Percentiles rank a stretch among this genome's conserved stretches.
Evolutionary conservation across 2,329 filamentous ascomycete genomes (phyloP).

Genomic region (Pyrenochaeta sp.): DNA sequence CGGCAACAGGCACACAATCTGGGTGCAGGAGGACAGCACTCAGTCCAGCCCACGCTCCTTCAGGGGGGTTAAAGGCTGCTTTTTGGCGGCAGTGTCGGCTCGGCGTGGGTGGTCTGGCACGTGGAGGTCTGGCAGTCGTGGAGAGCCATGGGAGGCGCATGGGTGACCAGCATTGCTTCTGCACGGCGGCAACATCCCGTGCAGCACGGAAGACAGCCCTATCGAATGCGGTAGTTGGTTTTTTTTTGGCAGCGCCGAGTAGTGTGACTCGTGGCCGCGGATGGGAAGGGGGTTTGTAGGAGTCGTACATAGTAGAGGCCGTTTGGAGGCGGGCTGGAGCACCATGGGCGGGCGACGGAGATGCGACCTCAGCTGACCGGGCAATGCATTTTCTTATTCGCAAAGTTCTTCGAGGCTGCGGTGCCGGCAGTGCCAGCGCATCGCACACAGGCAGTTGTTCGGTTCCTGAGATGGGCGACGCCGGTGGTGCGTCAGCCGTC

Average conservation of each 20-base stretch:
- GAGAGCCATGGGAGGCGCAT: slow-evolving; percentile 7
- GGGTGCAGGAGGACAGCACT: not conserved
- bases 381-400: slow-evolving; percentile 9
- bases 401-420: slow-evolving; percentile 8
- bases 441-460: slow-evolving; percentile 30
- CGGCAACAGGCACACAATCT: slow-evolving; percentile 2
- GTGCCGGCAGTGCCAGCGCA: slow-evolving; percentile 11
- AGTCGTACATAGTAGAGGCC: no score
- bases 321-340: no score
- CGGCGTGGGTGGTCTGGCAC: slow-evolving; percentile 22
- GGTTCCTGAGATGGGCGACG: slow-evolving; percentile 19
- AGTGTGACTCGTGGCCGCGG: no score
- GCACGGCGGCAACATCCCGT: slow-evolving; percentile 4
- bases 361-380: slow-evolving; percentile 21
- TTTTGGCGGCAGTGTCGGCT: not conserved
- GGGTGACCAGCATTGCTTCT: slow-evolving; percentile 3
- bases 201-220: slow-evolving; percentile 28
- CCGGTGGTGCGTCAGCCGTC: not conserved
- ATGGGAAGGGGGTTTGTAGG: no score
- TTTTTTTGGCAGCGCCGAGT: no score
- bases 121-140: slow-evolving; percentile 27
- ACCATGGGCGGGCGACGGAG: no score
- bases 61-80: not conserved
- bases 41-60: not conserved
- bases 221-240: slow-evolving; percentile 29